phyloP scores from a whole-genome alignment of 805 yeast species.

The Candida boleticola region DNA sequence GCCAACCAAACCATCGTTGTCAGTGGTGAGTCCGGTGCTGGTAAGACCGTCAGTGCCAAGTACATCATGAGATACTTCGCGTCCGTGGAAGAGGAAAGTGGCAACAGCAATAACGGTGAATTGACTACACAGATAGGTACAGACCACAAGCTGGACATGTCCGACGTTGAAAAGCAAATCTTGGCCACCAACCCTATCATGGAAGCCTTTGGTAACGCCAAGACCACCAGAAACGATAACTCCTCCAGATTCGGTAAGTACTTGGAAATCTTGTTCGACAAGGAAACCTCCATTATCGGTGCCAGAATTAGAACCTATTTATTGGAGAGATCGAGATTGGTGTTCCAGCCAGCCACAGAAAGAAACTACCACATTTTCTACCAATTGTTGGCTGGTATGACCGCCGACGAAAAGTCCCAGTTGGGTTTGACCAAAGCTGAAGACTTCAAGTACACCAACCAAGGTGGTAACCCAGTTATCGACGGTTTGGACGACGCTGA shows the following conservation, averaged over 20 bases:
- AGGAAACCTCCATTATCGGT: conserved; percentile 77
- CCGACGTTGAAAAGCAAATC: conserved; percentile 89
- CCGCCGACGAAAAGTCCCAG: conserved; percentile 50
- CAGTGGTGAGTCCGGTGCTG: conserved; percentile 98
- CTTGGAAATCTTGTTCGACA: conserved; percentile 83
- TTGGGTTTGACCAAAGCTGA: conserved; percentile 63
- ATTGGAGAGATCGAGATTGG: conserved; percentile 90
- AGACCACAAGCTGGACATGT: conserved; percentile 60
- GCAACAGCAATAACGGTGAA: conserved; percentile 10
- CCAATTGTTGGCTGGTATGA: conserved; percentile 77
- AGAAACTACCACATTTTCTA: conserved; percentile 95
- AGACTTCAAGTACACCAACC: conserved; percentile 80
- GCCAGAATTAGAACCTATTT: conserved; percentile 92
- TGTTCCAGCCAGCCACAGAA: conserved; percentile 87
- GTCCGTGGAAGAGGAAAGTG: conserved; percentile 64
- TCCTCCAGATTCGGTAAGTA: conserved; percentile 98
- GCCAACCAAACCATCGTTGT: conserved; percentile 94
- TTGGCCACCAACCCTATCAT: conserved; percentile 95
- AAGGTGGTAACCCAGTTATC: conserved; percentile 76
- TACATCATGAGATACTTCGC: conserved; percentile 98
- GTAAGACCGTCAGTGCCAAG: conserved; percentile 95
- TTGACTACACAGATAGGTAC: conserved; percentile 31
- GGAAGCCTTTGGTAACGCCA: conserved; percentile 99
- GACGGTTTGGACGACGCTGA: conserved; percentile 77
- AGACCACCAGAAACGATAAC: conserved; percentile 94